Evolutionary conservation across 75 land plant species (phyloP).

Genomic region (Ceratopteris richardii): DNA sequence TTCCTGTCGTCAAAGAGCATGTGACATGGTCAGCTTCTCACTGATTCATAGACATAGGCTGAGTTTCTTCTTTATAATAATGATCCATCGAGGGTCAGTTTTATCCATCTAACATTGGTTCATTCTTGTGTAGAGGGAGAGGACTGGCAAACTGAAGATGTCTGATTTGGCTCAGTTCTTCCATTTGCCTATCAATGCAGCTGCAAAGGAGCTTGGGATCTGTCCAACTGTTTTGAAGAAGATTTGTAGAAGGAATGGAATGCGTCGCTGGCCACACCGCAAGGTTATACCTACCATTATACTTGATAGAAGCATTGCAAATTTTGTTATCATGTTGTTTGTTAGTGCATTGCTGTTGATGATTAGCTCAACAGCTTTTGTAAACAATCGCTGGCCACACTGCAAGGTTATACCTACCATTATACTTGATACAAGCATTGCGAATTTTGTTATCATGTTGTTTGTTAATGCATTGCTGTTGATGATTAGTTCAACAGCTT

Average conservation of each 20-base stretch:
- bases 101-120: no score
- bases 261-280: constrained; percentile 73
- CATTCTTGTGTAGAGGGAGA: constrained; percentile 53
- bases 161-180: constrained; percentile 49
- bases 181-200: constrained; percentile 69
- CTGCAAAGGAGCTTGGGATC: constrained; percentile 51
- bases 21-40: no score
- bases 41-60: no score
- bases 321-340: not conserved
- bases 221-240: constrained; percentile 80
- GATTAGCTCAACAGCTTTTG: no score
- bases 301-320: not conserved
- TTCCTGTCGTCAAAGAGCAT: no score
- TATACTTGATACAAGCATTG: not conserved
- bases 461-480: not conserved
- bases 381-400: constrained; percentile 81
- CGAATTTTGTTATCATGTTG: not conserved
- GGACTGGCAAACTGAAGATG: constrained; percentile 56
- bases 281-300: constrained; percentile 37
- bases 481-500: no score
- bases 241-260: constrained; percentile 58
- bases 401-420: constrained; percentile 33
- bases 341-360: not conserved
- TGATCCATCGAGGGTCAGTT: no score
- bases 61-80: no score